phyloP scores from a whole-genome alignment of 129 eudicot species.

The Ambrosia artemisiifolia region DNA sequence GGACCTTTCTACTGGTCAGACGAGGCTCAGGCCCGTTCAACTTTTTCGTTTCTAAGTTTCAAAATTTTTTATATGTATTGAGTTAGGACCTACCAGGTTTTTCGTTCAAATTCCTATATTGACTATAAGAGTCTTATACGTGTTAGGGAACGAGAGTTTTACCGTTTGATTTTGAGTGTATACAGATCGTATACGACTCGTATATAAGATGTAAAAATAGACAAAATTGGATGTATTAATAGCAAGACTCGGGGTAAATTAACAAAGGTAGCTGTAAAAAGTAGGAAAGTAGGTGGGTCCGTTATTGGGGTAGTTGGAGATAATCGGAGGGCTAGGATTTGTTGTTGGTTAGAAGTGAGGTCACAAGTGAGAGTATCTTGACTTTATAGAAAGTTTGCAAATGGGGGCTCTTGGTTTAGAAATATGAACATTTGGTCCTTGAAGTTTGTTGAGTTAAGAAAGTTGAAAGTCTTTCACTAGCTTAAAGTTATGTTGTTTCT shows the following conservation, averaged over 20 bases:
- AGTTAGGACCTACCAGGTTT: too few relatives aligned
- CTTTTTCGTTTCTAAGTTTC: too few relatives aligned
- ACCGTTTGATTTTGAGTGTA: too few relatives aligned
- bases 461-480: not conserved
- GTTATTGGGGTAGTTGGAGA: conserved; percentile 12
- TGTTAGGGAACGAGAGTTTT: too few relatives aligned
- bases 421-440: conserved; percentile 6
- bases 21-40: too few relatives aligned
- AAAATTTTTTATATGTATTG: too few relatives aligned
- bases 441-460: not conserved
- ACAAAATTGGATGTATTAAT: too few relatives aligned
- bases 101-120: too few relatives aligned
- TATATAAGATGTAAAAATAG: too few relatives aligned
- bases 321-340: conserved; percentile 22
- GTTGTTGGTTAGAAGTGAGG: conserved; percentile 15
- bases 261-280: not conserved
- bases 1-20: too few relatives aligned
- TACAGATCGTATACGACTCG: too few relatives aligned
- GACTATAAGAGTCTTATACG: too few relatives aligned
- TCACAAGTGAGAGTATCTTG: not conserved
- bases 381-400: conserved; percentile 1
- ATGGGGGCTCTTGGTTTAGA: not conserved
- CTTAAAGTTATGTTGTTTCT: not conserved
- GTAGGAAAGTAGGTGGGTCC: not conserved
- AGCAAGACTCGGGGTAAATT: not conserved